These are phyloP conservation scores for Tylopilus sp. DNA, from an alignment of 768 basidiomycete genomes.

Conservation along the genomic window DNA sequence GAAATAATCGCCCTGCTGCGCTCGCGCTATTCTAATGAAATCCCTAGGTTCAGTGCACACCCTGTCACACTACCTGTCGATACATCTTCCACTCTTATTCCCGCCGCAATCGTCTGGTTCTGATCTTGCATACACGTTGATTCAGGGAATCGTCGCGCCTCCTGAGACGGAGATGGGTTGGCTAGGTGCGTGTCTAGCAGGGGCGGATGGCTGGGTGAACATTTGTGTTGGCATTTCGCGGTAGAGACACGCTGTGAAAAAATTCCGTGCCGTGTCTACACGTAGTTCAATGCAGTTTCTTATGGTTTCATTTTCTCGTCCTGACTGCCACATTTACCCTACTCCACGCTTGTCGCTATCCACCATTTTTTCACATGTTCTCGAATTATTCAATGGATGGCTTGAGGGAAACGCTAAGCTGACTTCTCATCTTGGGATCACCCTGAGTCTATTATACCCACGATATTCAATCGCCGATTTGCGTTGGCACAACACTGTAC, in stretches of 20 bases:
- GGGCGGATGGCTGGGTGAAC: constrained; percentile 95
- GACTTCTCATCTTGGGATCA: background rate
- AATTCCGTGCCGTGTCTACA: background rate
- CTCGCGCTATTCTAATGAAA: background rate
- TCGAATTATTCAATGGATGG: constrained; percentile 15
- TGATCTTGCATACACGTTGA: constrained; percentile 69
- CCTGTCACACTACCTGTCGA: constrained; percentile 61
- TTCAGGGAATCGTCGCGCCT: constrained; percentile 84
- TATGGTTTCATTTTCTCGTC: background rate
- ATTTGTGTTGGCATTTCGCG: constrained; percentile 68
- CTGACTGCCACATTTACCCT: constrained; percentile 1
- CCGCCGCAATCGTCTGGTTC: constrained; percentile 42
- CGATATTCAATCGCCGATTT: background rate
- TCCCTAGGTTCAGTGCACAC: constrained; percentile 68
- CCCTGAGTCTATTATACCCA: background rate
- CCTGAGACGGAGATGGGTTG: constrained; percentile 89
- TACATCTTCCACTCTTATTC: constrained; percentile 79
- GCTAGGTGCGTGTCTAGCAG: constrained; percentile 88
- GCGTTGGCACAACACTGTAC: background rate
- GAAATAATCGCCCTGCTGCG: background rate
- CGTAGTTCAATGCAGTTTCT: background rate
- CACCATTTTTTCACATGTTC: constrained; percentile 6
- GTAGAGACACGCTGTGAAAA: constrained; percentile 10
- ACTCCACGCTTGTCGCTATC: background rate
- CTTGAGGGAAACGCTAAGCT: constrained; percentile 4